Base-by-base conservation (phyloP, 306 rosid genomes). In the Phaseolus lunatus region DNA sequence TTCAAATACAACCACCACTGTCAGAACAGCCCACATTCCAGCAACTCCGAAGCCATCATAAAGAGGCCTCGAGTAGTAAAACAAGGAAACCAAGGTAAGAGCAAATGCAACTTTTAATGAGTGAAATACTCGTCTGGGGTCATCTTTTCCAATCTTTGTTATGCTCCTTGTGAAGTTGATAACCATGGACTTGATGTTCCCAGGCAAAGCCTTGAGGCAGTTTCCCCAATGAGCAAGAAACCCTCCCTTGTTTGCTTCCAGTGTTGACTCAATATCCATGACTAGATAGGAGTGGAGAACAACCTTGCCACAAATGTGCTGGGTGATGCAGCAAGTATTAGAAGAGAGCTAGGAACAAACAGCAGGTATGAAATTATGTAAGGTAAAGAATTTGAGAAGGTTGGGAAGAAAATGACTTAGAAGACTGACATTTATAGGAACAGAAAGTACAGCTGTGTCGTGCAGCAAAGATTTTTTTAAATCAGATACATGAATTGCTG, bases 1-100 rank as follows among this genome's bases (percentile, higher is more conserved):
- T 79, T 95, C 99, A 76, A 92, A 90, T 5, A 95, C 84, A 4
- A 92, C 98, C 11, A 95, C 97, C 3, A 95, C 99, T 0, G 98
- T 95, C 3, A 95, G 84, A 14, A 95, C 93, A 13, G 97, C 98
- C 97, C 99, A 95, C 80, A 95, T 89, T 83, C 97, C 99, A 1
- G 97, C 79, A 47, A 84, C 87, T 24, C 97, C 99, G 29, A 95
- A 86, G 58, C 96, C 94, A 70, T 91, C 86, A 63, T 89, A 95
- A 39, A 95, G 92, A 77, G 90, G 90, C 70, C 86, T 92, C 62
- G 84, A 88, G 41, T 89, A 89, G 81, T 95, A 95, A 20, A 92
- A 20, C 63, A 89, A 79, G 27, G 99, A 95, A 1, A 92, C 98
- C 45, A 95, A 68, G 24, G 99, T 88, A 74, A 95, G 93, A 84